Percentiles rank a stretch among this genome's conserved stretches.
Conservation (phyloP, 2,329 filamentous ascomycete species). For the Metarhizium guizhouense region DNA sequence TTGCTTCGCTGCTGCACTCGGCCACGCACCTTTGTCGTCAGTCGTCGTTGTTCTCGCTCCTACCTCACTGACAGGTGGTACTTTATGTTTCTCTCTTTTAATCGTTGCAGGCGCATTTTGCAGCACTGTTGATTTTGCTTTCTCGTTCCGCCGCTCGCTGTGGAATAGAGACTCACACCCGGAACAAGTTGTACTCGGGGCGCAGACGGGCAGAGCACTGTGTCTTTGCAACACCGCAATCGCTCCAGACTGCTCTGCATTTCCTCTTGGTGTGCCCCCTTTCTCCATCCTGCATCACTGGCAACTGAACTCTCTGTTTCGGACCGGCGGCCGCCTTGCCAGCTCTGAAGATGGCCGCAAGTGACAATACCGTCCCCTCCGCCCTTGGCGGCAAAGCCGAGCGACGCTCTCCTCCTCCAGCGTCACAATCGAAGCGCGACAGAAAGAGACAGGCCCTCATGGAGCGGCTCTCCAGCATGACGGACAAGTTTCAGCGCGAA, state of each 20-base stretch:
- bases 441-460: constrained; percentile 77
- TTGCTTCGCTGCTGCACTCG: background rate
- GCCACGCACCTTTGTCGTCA: background rate
- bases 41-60: background rate
- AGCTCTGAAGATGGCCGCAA: constrained; percentile 26
- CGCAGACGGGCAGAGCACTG: background rate
- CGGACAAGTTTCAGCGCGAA: constrained; percentile 69
- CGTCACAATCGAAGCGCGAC: constrained; percentile 71
- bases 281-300: background rate
- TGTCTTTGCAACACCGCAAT: background rate
- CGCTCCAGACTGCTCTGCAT: background rate
- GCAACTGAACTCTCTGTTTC: background rate
- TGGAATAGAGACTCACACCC: background rate
- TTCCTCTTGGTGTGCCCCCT: background rate
- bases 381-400: constrained; percentile 24
- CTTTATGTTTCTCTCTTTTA: background rate
- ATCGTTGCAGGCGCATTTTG: background rate
- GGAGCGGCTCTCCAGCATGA: constrained; percentile 69
- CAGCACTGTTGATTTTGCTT: background rate
- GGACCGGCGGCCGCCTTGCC: background rate
- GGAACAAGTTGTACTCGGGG: background rate
- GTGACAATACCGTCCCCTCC: constrained; percentile 24
- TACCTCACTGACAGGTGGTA: background rate
- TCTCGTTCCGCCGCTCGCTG: background rate
- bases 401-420: constrained; percentile 26